These are phyloP conservation scores for Melampsora abietis-canadensis DNA, from an alignment of 1,284 basidiomycete species.

Conservation along the genomic window DNA sequence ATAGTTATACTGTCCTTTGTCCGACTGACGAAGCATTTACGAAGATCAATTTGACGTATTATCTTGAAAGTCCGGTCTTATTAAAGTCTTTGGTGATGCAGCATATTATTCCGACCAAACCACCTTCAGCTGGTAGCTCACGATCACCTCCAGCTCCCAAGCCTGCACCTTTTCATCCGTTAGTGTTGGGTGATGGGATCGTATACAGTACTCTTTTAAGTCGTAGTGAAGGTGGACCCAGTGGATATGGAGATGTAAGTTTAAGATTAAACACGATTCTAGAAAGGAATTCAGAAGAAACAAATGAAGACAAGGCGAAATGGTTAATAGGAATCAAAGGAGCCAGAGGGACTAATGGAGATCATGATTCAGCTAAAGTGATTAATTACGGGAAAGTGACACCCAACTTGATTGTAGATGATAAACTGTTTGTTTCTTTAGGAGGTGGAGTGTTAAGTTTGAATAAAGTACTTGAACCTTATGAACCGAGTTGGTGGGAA, in stretches of 20 bases:
- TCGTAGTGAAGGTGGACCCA: conserved; percentile 52
- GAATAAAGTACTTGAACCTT: conserved; percentile 18
- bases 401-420: conserved; percentile 47
- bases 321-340: conserved; percentile 86
- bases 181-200: conserved; percentile 67
- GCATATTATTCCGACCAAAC: conserved; percentile 72
- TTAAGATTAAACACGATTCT: conserved; percentile 59
- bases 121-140: background rate
- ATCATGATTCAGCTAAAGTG: conserved; percentile 72
- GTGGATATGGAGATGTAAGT: conserved; percentile 73
- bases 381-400: conserved; percentile 77
- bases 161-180: conserved; percentile 58
- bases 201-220: conserved; percentile 72
- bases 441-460: conserved; percentile 14
- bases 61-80: conserved; percentile 59
- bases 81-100: conserved; percentile 74
- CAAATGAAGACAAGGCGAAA: conserved; percentile 60
- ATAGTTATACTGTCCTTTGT: conserved; percentile 72
- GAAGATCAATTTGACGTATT: conserved; percentile 73
- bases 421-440: background rate
- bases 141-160: conserved; percentile 28
- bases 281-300: conserved; percentile 43
- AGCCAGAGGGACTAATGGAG: conserved; percentile 70
- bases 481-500: conserved; percentile 6
- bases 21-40: conserved; percentile 91